phyloP scores from a whole-genome alignment of 108 stramenopile species.

The Pseudonitzschia pungens region DNA sequence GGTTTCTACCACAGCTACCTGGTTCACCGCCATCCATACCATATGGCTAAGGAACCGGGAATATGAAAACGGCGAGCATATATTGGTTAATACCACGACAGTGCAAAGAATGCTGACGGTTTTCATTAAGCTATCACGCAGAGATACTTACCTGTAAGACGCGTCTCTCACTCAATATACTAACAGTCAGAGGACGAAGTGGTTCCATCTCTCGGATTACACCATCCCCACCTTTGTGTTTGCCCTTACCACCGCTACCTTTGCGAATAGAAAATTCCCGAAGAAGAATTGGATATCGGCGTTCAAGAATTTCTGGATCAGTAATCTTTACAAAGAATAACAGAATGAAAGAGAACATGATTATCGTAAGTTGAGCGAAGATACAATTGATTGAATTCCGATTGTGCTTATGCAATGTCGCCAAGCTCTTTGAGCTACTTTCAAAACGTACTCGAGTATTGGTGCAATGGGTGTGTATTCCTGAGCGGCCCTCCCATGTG shows the following conservation, averaged over 20 bases:
- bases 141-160: constrained; percentile 41
- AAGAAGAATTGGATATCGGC: constrained; percentile 93
- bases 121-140: neutral
- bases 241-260: constrained; percentile 92
- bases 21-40: constrained; percentile 92
- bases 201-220: constrained; percentile 95
- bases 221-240: constrained; percentile 92
- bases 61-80: neutral
- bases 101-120: neutral
- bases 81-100: neutral
- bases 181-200: constrained; percentile 88
- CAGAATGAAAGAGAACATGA: neutral
- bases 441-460: constrained; percentile 81
- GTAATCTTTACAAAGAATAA: constrained; percentile 73
- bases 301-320: constrained; percentile 97
- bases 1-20: constrained; percentile 85
- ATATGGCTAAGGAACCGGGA: constrained; percentile 64
- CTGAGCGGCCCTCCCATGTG: constrained; percentile 93
- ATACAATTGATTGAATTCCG: neutral
- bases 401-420: neutral
- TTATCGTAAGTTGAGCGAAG: neutral
- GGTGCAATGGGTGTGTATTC: constrained; percentile 98
- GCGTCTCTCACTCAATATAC: constrained; percentile 94
- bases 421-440: neutral
- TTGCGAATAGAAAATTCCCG: constrained; percentile 85